Evolutionary conservation across 495 filamentous ascomycete genomes (phyloP), one percentile per base, ranked within the genome.

Genomic region (Aspergillus asperescens): DNA sequence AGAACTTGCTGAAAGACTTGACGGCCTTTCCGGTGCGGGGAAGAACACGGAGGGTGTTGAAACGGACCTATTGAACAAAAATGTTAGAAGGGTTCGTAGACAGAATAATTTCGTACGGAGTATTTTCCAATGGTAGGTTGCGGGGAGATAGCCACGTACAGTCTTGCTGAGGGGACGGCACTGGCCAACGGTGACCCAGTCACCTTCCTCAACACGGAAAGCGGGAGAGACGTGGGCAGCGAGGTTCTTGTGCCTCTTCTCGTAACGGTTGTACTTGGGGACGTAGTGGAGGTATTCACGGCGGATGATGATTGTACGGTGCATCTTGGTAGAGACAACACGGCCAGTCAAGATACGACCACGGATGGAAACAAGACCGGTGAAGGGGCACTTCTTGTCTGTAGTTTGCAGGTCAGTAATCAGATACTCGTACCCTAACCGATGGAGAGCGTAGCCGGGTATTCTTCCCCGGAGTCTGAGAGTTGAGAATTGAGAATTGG

Each of bases 311-410:
- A 96, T 81, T 64, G 93, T 98, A 71, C 91, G 86, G 86, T 96
- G 91, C 91, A 96, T 96, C 87, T 96, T 96, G 72, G 94, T 99
- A 58, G 90, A 96, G 71, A 97, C 88, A 65, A 99, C 93, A 71
- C 88, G 94, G 67, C 93, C 93, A 68, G 92, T 96, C 60, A 99
- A 81, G 86, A 99, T 96, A 91, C 93, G 91, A 72, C 93, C 93
- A 79, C 93, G 93, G 82, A 97, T 96, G 62, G 90, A 95, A 66
- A 97, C 90, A 69, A 88, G 78, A 71, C 94, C 94, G 60, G 89
- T 95, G 85, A 97, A 99, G 63, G 93, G 93, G 85, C 93, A 99
- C 82, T 99, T 99, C 86, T 99, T 96, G 84, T 99, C 93, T 96
- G 72, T 68, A 68, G n/a, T 47, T 37, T 43, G 22, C 32, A 22